Conservation (phyloP, 164 flowering plant species). For the Vitis rupestris region DNA sequence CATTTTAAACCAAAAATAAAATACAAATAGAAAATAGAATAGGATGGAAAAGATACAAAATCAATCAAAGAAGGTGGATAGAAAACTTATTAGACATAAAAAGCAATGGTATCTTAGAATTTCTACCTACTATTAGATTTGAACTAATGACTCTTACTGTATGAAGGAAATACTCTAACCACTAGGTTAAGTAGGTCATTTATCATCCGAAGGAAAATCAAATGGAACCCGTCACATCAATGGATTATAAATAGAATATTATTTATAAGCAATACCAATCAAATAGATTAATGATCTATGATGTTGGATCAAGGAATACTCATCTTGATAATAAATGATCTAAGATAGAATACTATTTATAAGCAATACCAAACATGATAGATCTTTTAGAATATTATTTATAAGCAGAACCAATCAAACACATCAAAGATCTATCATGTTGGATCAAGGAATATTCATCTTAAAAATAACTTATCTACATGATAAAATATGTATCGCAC, state of each 20-base stretch:
- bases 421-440: too few species aligned
- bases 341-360: too few species aligned
- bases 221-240: background rate
- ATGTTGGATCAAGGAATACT: background rate
- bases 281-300: too few species aligned
- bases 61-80: too few species aligned
- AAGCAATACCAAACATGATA: too few species aligned
- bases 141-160: background rate
- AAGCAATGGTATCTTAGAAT: background rate
- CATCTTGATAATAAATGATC: background rate
- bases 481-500: background rate
- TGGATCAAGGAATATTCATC: slow-evolving; percentile 2
- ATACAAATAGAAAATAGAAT: too few species aligned
- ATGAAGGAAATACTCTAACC: background rate
- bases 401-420: background rate
- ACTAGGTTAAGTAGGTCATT: background rate
- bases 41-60: too few species aligned
- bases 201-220: background rate
- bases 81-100: background rate
- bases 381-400: too few species aligned
- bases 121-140: too few species aligned
- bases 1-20: too few species aligned
- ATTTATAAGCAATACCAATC: background rate
- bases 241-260: background rate
- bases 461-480: background rate